These are phyloP conservation scores for Fusarium mangiferae DNA, from an alignment of 2,329 filamentous ascomycete genomes.

Conservation along the genomic window DNA sequence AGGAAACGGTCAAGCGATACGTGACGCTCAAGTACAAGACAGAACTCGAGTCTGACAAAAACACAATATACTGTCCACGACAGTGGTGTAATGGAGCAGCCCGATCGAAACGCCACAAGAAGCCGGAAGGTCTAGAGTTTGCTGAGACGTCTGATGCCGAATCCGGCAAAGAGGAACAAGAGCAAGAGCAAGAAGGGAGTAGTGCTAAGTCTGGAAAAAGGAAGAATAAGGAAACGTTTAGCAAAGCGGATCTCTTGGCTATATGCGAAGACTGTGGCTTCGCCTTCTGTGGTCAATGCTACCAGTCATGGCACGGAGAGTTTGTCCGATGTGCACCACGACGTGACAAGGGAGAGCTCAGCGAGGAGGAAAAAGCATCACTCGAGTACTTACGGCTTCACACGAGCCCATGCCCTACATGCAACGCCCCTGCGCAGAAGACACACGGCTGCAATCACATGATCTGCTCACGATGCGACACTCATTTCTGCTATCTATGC, in stretches of 20 bases:
- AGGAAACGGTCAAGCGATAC: constrained; percentile 83
- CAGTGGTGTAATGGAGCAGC: constrained; percentile 93
- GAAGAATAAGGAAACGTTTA: constrained; percentile 49
- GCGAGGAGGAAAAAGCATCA: constrained; percentile 86
- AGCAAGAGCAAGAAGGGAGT: constrained; percentile 42
- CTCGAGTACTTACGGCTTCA: constrained; percentile 84
- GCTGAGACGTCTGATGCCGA: constrained; percentile 66
- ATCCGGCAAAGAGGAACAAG: constrained; percentile 58
- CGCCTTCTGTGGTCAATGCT: constrained; percentile 81
- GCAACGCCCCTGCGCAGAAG: constrained; percentile 86
- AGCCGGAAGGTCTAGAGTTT: constrained; percentile 73
- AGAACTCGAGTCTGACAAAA: constrained; percentile 89
- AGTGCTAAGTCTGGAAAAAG: constrained; percentile 30
- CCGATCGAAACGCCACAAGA: constrained; percentile 77
- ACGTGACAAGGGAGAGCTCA: constrained; percentile 74
- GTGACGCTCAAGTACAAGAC: constrained; percentile 92
- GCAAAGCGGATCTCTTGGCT: constrained; percentile 72
- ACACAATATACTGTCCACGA: constrained; percentile 91
- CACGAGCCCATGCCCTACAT: constrained; percentile 90
- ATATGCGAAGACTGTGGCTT: constrained; percentile 91
- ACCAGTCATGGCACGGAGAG: constrained; percentile 91
- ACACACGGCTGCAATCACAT: constrained; percentile 97
- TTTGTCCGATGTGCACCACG: constrained; percentile 75
- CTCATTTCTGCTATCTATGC: constrained; percentile 96
- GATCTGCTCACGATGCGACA: constrained; percentile 88